Conservation (phyloP, 129 eudicot genomes). For the Smallanthus sonchifolius region DNA sequence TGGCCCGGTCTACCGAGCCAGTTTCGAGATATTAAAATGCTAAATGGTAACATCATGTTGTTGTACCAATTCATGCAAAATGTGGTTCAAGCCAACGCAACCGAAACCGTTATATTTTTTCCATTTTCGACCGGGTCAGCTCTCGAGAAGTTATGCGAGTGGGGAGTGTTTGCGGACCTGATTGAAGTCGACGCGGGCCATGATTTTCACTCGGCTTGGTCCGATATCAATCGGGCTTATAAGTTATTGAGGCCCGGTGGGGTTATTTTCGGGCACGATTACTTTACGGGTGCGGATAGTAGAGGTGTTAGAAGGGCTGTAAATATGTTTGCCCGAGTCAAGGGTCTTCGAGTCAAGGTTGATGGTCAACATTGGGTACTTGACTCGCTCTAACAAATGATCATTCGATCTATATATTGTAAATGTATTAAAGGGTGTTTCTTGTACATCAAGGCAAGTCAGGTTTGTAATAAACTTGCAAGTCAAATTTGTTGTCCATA, state of each 20-base stretch:
- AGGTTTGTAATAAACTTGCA: not conserved
- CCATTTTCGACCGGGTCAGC: constrained; percentile 66
- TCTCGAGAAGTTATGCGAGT: constrained; percentile 56
- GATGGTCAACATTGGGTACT: constrained; percentile 83
- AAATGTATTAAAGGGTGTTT: constrained; percentile 11
- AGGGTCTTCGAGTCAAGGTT: constrained; percentile 43
- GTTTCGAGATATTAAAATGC: constrained; percentile 32
- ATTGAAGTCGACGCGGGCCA: constrained; percentile 77
- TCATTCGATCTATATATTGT: not conserved
- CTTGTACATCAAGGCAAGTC: not conserved
- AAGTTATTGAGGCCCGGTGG: constrained; percentile 72
- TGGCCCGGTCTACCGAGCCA: constrained; percentile 61
- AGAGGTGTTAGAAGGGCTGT: constrained; percentile 70
- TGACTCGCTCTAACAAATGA: constrained; percentile 16
- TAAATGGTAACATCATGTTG: constrained; percentile 57
- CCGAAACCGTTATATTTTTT: constrained; percentile 36
- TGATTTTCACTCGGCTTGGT: constrained; percentile 92
- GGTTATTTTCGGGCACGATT: constrained; percentile 73
- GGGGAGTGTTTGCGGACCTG: constrained; percentile 73
- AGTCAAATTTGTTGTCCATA: not conserved
- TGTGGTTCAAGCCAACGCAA: constrained; percentile 43
- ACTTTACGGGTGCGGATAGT: constrained; percentile 46
- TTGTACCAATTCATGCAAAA: constrained; percentile 83
- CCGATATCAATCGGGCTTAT: constrained; percentile 64
- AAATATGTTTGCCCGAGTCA: constrained; percentile 57